Percentiles rank a stretch among this genome's conserved stretches.
phyloP scores from a whole-genome alignment of 176 grass and related monocot species.

The Alopecurus myosuroides region DNA sequence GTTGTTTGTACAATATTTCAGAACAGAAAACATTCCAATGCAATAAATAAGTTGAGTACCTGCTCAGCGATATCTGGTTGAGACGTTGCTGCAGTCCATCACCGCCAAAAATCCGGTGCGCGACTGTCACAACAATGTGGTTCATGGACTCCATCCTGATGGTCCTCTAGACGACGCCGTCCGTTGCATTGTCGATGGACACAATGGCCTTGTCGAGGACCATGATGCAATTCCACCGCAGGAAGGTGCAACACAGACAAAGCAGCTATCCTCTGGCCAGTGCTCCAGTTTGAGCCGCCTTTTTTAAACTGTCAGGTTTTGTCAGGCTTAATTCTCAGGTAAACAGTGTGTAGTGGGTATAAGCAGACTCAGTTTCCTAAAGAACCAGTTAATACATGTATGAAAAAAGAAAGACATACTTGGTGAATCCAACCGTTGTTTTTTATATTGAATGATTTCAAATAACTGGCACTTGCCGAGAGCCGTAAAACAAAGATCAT shows the following conservation, averaged over 20 bases:
- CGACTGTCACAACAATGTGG: neutral
- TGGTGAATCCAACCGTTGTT: neutral
- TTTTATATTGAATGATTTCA: neutral
- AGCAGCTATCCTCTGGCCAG: neutral
- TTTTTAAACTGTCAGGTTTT: neutral
- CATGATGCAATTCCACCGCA: neutral
- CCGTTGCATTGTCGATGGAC: neutral
- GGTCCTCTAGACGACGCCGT: neutral
- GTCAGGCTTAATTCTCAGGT: neutral
- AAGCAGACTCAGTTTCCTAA: neutral
- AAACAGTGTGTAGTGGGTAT: neutral
- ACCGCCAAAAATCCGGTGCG: neutral
- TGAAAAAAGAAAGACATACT: neutral
- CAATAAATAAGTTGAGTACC: constrained; percentile 34
- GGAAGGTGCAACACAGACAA: neutral
- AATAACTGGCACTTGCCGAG: neutral
- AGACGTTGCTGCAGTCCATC: constrained; percentile 28
- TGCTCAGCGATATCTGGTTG: constrained; percentile 85
- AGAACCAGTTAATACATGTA: neutral
- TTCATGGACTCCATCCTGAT: neutral
- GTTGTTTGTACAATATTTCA: neutral
- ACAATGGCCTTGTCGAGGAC: neutral
- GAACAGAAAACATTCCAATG: constrained; percentile 4
- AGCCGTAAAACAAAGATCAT: neutral
- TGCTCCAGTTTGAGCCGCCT: neutral